These are phyloP conservation scores for Arthroderma sp. DNA, from an alignment of 2,329 filamentous ascomycete genomes.

Conservation along the genomic window DNA sequence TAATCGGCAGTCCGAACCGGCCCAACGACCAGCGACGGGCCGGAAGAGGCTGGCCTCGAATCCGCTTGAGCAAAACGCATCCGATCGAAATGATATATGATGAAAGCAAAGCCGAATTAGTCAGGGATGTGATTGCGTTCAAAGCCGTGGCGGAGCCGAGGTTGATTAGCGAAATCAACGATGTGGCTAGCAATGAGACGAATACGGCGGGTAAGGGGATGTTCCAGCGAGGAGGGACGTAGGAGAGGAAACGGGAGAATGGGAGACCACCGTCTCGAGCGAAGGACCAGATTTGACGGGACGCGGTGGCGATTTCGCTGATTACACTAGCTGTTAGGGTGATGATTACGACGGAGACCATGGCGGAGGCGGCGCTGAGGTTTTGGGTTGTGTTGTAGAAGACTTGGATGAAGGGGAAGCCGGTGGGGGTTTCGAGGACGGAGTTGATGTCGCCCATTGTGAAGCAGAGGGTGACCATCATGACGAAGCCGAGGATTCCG, in stretches of 20 bases:
- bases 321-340: slow-evolving; percentile 17
- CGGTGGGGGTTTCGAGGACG: slow-evolving; percentile 20
- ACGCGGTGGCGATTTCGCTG: slow-evolving; percentile 42
- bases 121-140: slow-evolving; percentile 22
- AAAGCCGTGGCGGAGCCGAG: slow-evolving; percentile 37
- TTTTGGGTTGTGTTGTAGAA: slow-evolving; percentile 36
- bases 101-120: slow-evolving; percentile 4
- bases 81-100: slow-evolving; percentile 35
- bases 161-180: slow-evolving; percentile 39
- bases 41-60: slow-evolving; percentile 29
- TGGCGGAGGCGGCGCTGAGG: slow-evolving; percentile 17
- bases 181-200: slow-evolving; percentile 32
- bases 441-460: slow-evolving; percentile 22
- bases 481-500: slow-evolving; percentile 23
- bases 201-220: slow-evolving; percentile 37
- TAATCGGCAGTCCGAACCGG: slow-evolving; percentile 34
- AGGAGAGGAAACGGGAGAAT: slow-evolving; percentile 26
- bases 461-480: slow-evolving; percentile 23
- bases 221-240: slow-evolving; percentile 25
- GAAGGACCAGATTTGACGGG: slow-evolving; percentile 45
- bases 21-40: slow-evolving; percentile 32
- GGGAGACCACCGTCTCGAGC: slow-evolving; percentile 31
- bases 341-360: slow-evolving; percentile 22
- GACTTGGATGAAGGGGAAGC: slow-evolving; percentile 25
- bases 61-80: slow-evolving; percentile 33